Percentiles rank a stretch among this genome's conserved stretches.
Evolutionary conservation across 2,329 filamentous ascomycete genomes (phyloP).

Genomic region (Beauveria sp.): DNA sequence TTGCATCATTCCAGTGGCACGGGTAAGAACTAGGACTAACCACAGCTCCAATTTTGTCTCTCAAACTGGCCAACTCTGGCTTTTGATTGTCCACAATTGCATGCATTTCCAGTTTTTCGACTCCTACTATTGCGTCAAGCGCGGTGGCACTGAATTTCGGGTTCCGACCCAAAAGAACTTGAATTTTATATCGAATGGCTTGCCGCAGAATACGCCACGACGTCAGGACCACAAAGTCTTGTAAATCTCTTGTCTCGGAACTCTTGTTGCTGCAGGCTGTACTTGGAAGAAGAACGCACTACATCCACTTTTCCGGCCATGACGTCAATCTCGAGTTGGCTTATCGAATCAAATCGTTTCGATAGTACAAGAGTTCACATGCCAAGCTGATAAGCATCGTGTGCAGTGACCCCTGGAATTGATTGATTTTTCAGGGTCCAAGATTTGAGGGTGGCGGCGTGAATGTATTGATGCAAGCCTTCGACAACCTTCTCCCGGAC

Average conservation of each 20-base stretch:
- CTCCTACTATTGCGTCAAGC: neutral
- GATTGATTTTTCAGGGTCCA: neutral
- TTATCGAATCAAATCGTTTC: too few relatives aligned
- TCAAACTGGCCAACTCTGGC: neutral
- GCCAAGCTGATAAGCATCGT: neutral
- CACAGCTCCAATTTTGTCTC: neutral
- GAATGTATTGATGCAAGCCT: neutral
- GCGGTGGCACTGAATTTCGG: neutral
- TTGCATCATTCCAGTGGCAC: neutral
- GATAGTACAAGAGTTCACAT: neutral
- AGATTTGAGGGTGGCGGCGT: neutral
- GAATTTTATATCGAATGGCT: neutral
- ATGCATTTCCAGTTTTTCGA: neutral
- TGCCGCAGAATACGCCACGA: neutral
- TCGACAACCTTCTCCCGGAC: neutral
- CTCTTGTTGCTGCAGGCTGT: neutral
- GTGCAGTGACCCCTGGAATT: neutral
- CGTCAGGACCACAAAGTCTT: neutral
- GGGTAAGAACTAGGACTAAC: neutral
- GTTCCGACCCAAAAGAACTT: neutral
- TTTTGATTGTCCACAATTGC: neutral
- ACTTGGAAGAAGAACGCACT: too few relatives aligned
- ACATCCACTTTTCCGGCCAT: neutral
- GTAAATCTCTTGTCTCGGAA: neutral
- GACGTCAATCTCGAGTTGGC: neutral